These are phyloP conservation scores for Phaeosphaeriaceae sp. DNA, from an alignment of 2,329 filamentous ascomycete genomes.

Conservation along the genomic window DNA sequence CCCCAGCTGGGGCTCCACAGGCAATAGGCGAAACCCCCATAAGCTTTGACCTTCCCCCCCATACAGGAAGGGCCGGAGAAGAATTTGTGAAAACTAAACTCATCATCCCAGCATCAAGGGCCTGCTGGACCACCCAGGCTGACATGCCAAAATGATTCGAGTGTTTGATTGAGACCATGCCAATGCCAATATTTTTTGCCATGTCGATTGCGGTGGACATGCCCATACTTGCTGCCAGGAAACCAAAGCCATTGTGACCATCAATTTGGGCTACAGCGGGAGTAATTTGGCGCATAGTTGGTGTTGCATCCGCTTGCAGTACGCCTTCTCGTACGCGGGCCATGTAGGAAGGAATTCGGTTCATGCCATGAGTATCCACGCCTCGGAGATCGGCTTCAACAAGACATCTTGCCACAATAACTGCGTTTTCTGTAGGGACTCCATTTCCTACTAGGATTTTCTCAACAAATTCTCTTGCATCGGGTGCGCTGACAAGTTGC, in stretches of 20 bases:
- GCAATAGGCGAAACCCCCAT: constrained; percentile 78
- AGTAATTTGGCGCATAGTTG: constrained; percentile 66
- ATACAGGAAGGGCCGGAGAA: constrained; percentile 73
- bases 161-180: constrained; percentile 76
- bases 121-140: constrained; percentile 80
- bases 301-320: constrained; percentile 66
- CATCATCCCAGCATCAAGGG: constrained; percentile 70
- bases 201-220: constrained; percentile 73
- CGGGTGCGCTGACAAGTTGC: constrained; percentile 26
- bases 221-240: constrained; percentile 69
- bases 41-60: constrained; percentile 71
- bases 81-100: constrained; percentile 67
- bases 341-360: constrained; percentile 80
- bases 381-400: constrained; percentile 78
- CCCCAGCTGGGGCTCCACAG: constrained; percentile 73
- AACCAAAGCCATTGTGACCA: constrained; percentile 76
- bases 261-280: constrained; percentile 73
- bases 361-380: constrained; percentile 80
- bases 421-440: constrained; percentile 64
- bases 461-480: constrained; percentile 55
- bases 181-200: constrained; percentile 70
- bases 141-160: constrained; percentile 86
- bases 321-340: constrained; percentile 73
- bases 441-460: constrained; percentile 66
- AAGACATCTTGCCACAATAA: constrained; percentile 70